A percentile compares a stretch with the other conserved stretches of the same genome.
Evolutionary conservation across 768 basidiomycete genomes (phyloP).

Genomic region (Dacryopinax primogenitus): DNA sequence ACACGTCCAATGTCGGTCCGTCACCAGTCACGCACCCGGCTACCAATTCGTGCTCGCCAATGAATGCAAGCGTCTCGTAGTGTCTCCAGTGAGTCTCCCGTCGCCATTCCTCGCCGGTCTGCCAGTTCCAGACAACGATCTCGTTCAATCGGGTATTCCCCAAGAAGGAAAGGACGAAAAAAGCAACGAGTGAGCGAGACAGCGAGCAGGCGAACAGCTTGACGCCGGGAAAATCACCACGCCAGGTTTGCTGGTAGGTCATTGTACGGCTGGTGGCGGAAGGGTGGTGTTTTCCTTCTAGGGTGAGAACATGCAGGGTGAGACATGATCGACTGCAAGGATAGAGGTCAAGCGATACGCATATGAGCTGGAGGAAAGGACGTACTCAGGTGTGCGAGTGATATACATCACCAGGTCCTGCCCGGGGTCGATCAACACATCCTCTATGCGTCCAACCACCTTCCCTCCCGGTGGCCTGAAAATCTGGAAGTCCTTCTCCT

Average conservation of each 20-base stretch:
- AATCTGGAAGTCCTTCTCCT: not conserved
- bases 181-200: not conserved
- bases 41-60: not conserved
- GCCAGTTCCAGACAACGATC: not conserved
- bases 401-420: not conserved
- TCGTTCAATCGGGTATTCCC: not conserved
- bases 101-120: not conserved
- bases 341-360: not conserved
- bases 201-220: conserved; percentile 4
- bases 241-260: not conserved
- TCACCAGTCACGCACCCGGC: not conserved
- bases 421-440: not conserved
- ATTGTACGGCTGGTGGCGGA: not conserved
- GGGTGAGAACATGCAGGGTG: not conserved
- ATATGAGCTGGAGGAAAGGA: not conserved
- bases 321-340: not conserved
- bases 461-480: not conserved
- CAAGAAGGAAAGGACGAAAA: not conserved
- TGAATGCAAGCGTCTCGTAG: not conserved
- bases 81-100: not conserved
- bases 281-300: not conserved
- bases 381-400: not conserved
- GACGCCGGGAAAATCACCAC: not conserved
- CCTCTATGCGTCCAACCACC: not conserved
- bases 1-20: not conserved